Evolutionary conservation across 2,329 filamentous ascomycete genomes (phyloP), one percentile per base, ranked within the genome.

Genomic region (Parascedosporium putredinis): DNA sequence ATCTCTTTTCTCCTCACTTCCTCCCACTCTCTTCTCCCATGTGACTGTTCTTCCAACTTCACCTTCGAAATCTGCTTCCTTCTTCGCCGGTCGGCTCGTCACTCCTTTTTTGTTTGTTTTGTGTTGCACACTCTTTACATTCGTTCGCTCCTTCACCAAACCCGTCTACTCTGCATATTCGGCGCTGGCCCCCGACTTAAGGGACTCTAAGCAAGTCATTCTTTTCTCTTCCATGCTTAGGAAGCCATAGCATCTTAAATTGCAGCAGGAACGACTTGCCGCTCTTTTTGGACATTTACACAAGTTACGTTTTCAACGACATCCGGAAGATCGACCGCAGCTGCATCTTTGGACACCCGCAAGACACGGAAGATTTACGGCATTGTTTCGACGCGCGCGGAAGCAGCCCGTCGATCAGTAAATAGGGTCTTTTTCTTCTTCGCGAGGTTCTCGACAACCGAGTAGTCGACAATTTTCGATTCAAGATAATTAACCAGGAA

Each of bases 21-120:
- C 55, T 55, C 57, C 58, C 57, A 59, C 55, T 55, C 58, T 53
- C 31, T 22, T 24, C 24, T 49, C 20, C 24, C 8, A 20, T 38
- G 36, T 38, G 12, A 24, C 64, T 62, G 64, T 61, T 57, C 56
- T 55, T 57, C 57, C 55, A 56, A 56, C 53, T 58, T 56, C 54
- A 52, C 34, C 16, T 51, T 42, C 20, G 38, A 43, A 46, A 6
- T n/a, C 24, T 50, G 23, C 45, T 51, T 29, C 29, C 47, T 56
- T 46, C 72, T 72, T 73, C 75, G 73, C 72, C 70, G 73, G 72
- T 74, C 66, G 76, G 75, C 73, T 66, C 68, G 71, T 67, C 78
- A 71, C 68, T 79, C 75, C 59, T 77, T 78, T 31, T 70, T 61
- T 58, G 63, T 58, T 53, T 61, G 12, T 43, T 23, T 14, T 27